Conservation (phyloP, 805 yeast species). For the Candida sonorensis region DNA sequence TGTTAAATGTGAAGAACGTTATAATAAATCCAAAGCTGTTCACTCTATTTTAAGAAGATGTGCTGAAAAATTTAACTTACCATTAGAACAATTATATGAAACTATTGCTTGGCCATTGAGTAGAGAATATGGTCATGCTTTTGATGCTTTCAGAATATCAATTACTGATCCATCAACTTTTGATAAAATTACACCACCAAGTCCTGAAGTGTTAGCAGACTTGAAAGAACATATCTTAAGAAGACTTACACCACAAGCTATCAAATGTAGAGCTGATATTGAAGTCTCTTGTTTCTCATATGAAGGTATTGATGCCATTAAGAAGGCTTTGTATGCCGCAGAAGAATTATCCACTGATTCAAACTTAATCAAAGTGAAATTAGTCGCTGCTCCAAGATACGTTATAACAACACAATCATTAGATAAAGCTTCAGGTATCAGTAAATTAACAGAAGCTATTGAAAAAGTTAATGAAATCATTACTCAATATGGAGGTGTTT, state of each 20-base stretch:
- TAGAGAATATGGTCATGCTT: conserved; percentile 92
- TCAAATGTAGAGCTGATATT: conserved; percentile 96
- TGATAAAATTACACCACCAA: conserved; percentile 69
- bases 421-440: conserved; percentile 86
- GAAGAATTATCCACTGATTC: conserved; percentile 78
- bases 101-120: conserved; percentile 97
- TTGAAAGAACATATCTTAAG: conserved; percentile 81
- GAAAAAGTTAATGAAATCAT: conserved; percentile 67
- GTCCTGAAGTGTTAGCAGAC: conserved; percentile 72
- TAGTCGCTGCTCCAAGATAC: conserved; percentile 96
- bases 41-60: conserved; percentile 98
- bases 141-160: conserved; percentile 94
- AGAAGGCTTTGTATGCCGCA: conserved; percentile 79
- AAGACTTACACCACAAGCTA: conserved; percentile 96
- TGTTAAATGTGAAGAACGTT: conserved; percentile 94
- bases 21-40: conserved; percentile 93
- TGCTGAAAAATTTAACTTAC: conserved; percentile 89
- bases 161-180: conserved; percentile 88
- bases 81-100: conserved; percentile 80
- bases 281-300: conserved; percentile 96
- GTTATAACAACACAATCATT: conserved; percentile 89
- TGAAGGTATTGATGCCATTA: conserved; percentile 97
- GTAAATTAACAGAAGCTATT: conserved; percentile 71
- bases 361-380: conserved; percentile 84
- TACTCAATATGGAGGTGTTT: conserved; percentile 69